Base-by-base conservation (phyloP, 768 basidiomycete species). In the Boletus pseudo-olivaceus region DNA sequence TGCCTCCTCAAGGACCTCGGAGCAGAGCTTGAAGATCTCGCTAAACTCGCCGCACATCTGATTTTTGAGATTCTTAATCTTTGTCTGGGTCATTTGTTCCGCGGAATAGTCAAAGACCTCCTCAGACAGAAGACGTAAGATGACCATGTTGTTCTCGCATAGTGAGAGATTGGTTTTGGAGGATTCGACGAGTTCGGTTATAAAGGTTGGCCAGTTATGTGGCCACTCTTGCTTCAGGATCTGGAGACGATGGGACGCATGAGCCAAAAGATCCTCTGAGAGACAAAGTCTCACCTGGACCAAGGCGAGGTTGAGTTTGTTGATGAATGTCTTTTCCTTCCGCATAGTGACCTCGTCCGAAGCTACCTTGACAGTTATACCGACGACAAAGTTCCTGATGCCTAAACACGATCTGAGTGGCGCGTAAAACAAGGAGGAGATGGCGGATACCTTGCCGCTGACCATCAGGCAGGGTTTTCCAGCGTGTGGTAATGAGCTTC, bases 111-210 rank as follows among this genome's bases (percentile, higher is more conserved):
- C 97, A 67, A 99, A 99, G 54, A 99, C 93, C 72, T 99, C 97
- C 68, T 99, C 97, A 0, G 93, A 96, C n/a, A 98, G 81, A 12
- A 99, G 80, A 67, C 92, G 91, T 62, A 98, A 80, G 69, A 99
- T 98, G 71, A 93, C 83, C 97, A 99, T 99, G 76, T 99, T 99
- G 81, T 99, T 99, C 76, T 99, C 97, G 80, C 97, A 98, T 30
- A 98, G 82, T 2, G 91, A 87, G 38, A 98, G 83, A 68, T 94
- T 98, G 40, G 92, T 93, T 73, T 96, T 96, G 41, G 96, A 98
- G 8, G 96, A 97, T 62, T 94, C 88, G 55, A 98, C 94, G 43
- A 98, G 90, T 72, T 98, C 95, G 11, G 90, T 85, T 64, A 98
- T 97, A 77, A 98, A 98, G 20, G 82, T 90, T 32, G 96, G 95